Evolutionary conservation across 2,329 filamentous ascomycete genomes (phyloP), one percentile per base, ranked within the genome.

Genomic region (Fusarium vanettenii): DNA sequence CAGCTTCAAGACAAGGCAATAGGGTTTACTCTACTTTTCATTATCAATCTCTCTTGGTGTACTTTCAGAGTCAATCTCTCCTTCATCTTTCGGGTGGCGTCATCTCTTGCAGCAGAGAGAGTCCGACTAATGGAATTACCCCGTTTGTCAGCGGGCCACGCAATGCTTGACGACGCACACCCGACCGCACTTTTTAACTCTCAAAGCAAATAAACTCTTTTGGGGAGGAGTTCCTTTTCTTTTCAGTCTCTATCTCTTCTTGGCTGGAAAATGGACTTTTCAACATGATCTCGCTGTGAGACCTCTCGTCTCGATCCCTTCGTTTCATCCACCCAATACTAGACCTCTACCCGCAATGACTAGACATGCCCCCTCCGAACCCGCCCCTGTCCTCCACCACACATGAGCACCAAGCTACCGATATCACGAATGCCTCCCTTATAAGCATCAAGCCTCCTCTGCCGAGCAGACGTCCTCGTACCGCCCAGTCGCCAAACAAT

Each of bases 111-210:
- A 41, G 61, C 65, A 64, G 67, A 50, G 60, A 69, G 60, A 69
- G 43, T 55, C 55, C 71, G 67, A 77, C 69, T 75, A 73, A 74
- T 78, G 48, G 35, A 67, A 64, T 76, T 73, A 76, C 76, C 78
- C 75, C 70, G 70, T 75, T 78, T 79, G 72, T 75, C 72, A 78
- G 75, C 61, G 78, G 78, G 78, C 81, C 80, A 79, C 80, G 80
- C 80, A 82, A 82, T 81, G 74, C 79, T 79, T 76, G 79, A 55
- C 80, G 77, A 81, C 80, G 80, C 79, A 78, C 79, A 76, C 74
- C 69, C 72, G 71, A 43, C 29, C n/a, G 25, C 25, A 29, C 13
- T 20, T 25, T 41, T 37, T 45, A 55, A 45, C 8, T 31, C 33
- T 35, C 33, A 33, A 13, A 56, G 52, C 52, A 73, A 70, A 65